Evolutionary conservation across 768 basidiomycete genomes (phyloP).

Genomic region (Tylopilus subfusipes): DNA sequence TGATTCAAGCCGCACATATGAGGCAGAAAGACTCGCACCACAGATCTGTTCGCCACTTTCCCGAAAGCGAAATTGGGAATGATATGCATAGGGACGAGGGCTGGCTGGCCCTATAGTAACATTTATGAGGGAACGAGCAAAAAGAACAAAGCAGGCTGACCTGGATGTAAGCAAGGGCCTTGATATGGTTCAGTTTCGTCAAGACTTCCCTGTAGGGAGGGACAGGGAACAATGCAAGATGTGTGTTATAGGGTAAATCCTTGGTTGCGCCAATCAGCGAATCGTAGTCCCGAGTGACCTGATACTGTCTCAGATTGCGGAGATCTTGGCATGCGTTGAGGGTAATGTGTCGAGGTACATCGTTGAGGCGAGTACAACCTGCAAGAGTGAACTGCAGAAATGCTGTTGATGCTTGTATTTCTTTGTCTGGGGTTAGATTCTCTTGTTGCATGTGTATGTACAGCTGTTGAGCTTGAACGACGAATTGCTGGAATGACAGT

Average conservation of each 20-base stretch:
- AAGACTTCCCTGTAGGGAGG: neutral
- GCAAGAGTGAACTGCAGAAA: no score
- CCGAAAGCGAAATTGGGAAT: slow-evolving; percentile 1
- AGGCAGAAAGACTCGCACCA: neutral
- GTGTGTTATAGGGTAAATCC: neutral
- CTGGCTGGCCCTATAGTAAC: neutral
- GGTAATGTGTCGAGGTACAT: neutral
- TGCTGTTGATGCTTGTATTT: no score
- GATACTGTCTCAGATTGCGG: neutral
- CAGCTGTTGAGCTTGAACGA: no score
- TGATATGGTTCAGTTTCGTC: neutral
- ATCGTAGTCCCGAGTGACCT: neutral
- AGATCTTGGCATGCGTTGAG: neutral
- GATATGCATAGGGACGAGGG: neutral
- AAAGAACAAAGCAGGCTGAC: neutral
- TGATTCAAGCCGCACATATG: neutral
- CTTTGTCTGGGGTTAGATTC: no score
- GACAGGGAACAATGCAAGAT: neutral
- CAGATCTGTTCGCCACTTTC: neutral
- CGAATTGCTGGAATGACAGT: no score
- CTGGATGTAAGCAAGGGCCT: neutral
- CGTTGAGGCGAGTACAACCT: no score
- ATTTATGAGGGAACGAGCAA: no score
- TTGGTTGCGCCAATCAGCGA: neutral
- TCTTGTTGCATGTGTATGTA: no score